Evolutionary conservation across 768 basidiomycete species (phyloP).

Genomic region (Neoboletus subvelutipes): DNA sequence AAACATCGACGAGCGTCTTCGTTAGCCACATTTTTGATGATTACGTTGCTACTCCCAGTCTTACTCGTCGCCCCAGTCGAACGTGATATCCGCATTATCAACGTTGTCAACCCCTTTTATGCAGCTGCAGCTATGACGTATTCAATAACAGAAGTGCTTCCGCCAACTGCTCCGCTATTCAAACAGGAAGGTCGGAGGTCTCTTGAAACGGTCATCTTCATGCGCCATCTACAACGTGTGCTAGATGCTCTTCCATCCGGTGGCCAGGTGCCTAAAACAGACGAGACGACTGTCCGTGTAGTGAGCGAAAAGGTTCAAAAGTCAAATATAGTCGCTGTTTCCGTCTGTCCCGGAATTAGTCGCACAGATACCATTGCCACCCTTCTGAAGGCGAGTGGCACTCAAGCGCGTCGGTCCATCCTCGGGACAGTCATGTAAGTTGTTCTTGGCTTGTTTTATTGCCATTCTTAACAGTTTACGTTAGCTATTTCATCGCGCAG

Average conservation of each 20-base stretch:
- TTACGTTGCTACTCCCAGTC: constrained; percentile 75
- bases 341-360: constrained; percentile 75
- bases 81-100: constrained; percentile 86
- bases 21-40: constrained; percentile 73
- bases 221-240: constrained; percentile 80
- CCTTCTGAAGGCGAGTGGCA: constrained; percentile 27
- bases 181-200: constrained; percentile 65
- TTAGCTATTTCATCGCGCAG: constrained; percentile 64
- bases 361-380: constrained; percentile 66
- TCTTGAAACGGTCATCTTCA: constrained; percentile 60
- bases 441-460: background rate
- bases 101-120: constrained; percentile 86
- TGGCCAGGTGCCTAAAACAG: constrained; percentile 47
- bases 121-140: constrained; percentile 65
- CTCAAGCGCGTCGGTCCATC: constrained; percentile 38
- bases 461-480: constrained; percentile 3
- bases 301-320: constrained; percentile 47
- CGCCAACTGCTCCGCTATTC: constrained; percentile 36
- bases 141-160: constrained; percentile 28
- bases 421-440: constrained; percentile 53
- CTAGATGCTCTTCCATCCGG: constrained; percentile 75
- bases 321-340: constrained; percentile 73
- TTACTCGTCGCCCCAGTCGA: constrained; percentile 83
- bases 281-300: constrained; percentile 34
- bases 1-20: constrained; percentile 47